phyloP scores from a whole-genome alignment of 225 moss, liverwort and hornwort species.

The Sphagnum contortum region DNA sequence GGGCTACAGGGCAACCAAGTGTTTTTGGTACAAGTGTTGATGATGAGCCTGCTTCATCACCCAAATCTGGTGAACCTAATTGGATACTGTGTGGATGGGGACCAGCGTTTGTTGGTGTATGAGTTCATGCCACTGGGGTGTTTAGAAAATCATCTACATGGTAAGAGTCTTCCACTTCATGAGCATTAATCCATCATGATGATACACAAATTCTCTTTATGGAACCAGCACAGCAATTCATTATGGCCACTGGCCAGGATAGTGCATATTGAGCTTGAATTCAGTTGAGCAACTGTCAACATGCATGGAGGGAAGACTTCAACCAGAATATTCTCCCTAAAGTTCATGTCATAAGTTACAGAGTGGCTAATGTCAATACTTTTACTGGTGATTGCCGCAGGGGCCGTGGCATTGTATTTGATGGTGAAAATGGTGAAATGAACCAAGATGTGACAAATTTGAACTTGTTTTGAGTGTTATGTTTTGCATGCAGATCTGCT shows the following conservation, averaged over 20 bases:
- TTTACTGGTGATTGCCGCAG: no score
- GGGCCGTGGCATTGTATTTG: no score
- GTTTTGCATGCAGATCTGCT: slow-evolving; percentile 59
- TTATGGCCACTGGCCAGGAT: no score
- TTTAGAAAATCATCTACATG: slow-evolving; percentile 94
- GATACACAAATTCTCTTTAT: no score
- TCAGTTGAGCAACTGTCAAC: no score
- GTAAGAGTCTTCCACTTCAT: slow-evolving; percentile 26
- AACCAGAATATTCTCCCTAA: not conserved
- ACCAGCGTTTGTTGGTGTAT: slow-evolving; percentile 89
- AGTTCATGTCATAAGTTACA: no score
- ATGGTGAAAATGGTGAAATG: no score
- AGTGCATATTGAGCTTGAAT: no score
- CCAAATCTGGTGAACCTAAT: slow-evolving; percentile 97
- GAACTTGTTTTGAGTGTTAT: not conserved
- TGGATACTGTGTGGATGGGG: slow-evolving; percentile 95
- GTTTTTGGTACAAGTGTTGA: slow-evolving; percentile 95
- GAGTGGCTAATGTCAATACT: no score
- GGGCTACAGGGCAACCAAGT: slow-evolving; percentile 96
- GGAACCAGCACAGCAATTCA: no score
- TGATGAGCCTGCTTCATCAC: slow-evolving; percentile 96
- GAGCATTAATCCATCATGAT: no score
- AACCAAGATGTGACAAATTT: no score
- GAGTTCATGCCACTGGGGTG: slow-evolving; percentile 96
- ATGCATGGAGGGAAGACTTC: not conserved